These are phyloP conservation scores for Chalciporus sphaerocephalus DNA, from an alignment of 768 basidiomycete genomes.

Conservation along the genomic window DNA sequence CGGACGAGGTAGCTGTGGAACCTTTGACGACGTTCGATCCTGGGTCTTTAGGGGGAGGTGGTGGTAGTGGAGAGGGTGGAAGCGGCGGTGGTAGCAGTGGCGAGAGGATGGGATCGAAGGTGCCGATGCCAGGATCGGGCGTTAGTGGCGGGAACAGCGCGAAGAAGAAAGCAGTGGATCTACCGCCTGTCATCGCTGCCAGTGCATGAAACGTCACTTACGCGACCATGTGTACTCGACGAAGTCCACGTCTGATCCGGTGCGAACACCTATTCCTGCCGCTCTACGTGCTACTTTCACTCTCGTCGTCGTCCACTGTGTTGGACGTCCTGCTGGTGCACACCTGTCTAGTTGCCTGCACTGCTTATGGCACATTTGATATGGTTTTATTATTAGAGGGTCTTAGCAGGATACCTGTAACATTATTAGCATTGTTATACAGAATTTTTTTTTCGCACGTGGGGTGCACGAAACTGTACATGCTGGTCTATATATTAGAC, in stretches of 20 bases:
- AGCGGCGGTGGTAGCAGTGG: slow-evolving; percentile 6
- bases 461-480: too few species aligned
- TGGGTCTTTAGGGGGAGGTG: background rate
- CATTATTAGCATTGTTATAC: slow-evolving; percentile 29
- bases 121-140: slow-evolving; percentile 3
- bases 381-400: background rate
- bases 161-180: slow-evolving; percentile 27
- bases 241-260: too few species aligned
- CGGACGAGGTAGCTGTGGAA: slow-evolving; percentile 20
- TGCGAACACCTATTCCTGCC: too few species aligned
- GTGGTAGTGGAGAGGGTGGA: slow-evolving; percentile 5
- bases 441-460: background rate
- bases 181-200: slow-evolving; percentile 35
- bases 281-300: slow-evolving; percentile 6
- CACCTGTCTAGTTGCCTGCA: slow-evolving; percentile 22
- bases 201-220: slow-evolving; percentile 24
- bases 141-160: slow-evolving; percentile 13
- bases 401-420: slow-evolving; percentile 33
- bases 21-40: slow-evolving; percentile 16
- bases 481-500: too few species aligned
- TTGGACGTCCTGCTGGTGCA: too few species aligned
- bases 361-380: slow-evolving; percentile 1
- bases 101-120: slow-evolving; percentile 9
- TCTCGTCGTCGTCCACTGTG: too few species aligned
- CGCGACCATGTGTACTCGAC: too few species aligned